Conservation (phyloP, 2,329 filamentous ascomycete genomes). For the Monosporascus sp. region DNA sequence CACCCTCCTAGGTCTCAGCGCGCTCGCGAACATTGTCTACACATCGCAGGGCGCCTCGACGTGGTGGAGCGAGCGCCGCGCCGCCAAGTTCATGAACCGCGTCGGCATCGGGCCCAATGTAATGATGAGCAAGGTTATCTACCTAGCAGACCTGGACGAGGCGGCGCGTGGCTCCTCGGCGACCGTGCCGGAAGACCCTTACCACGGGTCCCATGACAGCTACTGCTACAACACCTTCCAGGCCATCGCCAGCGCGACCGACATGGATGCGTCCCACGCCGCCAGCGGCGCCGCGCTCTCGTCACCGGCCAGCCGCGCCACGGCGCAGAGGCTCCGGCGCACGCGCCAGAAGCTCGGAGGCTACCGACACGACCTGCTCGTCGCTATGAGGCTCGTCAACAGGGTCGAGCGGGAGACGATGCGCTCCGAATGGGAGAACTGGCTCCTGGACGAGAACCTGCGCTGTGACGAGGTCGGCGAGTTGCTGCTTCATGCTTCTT, state of each 20-base stretch:
- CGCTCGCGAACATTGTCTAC: constrained; percentile 68
- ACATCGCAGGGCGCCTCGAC: constrained; percentile 66
- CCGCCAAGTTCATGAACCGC: constrained; percentile 72
- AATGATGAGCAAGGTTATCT: constrained; percentile 81
- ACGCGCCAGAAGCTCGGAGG: constrained; percentile 78
- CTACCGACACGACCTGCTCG: constrained; percentile 84
- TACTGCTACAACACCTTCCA: constrained; percentile 58
- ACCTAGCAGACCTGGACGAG: constrained; percentile 73
- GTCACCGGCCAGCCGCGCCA: constrained; percentile 44
- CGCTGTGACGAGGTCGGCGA: constrained; percentile 62
- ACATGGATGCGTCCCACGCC: constrained; percentile 52
- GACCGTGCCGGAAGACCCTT: constrained; percentile 16
- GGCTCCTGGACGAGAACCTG: constrained; percentile 73
- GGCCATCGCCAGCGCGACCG: constrained; percentile 51
- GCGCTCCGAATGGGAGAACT: constrained; percentile 86
- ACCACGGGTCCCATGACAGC: constrained; percentile 37
- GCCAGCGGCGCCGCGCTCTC: constrained; percentile 44
- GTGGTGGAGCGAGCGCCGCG: constrained; percentile 84
- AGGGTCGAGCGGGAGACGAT: constrained; percentile 82
- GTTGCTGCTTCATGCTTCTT: constrained; percentile 32
- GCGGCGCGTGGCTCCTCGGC: constrained; percentile 37
- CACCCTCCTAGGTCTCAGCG: constrained; percentile 60
- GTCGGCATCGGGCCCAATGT: constrained; percentile 75
- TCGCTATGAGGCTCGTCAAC: constrained; percentile 87
- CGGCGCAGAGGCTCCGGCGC: constrained; percentile 63